These are phyloP conservation scores for Prorocentrum cordatum DNA, from an alignment of 169 alveolate species.

Conservation along the genomic window DNA sequence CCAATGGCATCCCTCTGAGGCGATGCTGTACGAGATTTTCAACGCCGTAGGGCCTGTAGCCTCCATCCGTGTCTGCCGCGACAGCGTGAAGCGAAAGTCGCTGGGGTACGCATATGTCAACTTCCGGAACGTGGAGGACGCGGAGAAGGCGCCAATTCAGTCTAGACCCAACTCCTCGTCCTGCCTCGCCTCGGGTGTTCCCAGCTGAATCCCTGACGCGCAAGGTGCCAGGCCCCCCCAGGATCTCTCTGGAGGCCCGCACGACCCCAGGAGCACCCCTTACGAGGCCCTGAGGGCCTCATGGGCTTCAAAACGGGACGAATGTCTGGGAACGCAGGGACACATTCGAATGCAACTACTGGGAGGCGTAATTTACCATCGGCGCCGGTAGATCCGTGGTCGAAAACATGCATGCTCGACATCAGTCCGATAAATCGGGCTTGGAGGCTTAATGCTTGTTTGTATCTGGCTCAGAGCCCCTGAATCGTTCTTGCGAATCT, in stretches of 20 bases:
- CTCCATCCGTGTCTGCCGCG: constrained; percentile 88
- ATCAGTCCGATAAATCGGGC: too few species aligned
- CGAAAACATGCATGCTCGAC: too few species aligned
- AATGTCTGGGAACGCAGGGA: not conserved
- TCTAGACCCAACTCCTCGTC: too few species aligned
- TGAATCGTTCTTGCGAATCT: too few species aligned
- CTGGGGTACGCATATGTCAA: constrained; percentile 88
- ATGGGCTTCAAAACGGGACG: too few species aligned
- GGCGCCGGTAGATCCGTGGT: too few species aligned
- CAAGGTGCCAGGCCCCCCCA: too few species aligned
- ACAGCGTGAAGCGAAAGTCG: constrained; percentile 80
- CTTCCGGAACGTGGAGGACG: constrained; percentile 75
- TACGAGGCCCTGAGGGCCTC: too few species aligned
- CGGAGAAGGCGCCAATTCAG: not conserved
- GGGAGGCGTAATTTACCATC: not conserved
- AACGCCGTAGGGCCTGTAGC: constrained; percentile 89
- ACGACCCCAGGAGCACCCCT: too few species aligned
- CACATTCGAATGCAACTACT: not conserved
- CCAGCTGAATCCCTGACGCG: too few species aligned
- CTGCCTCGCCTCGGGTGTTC: too few species aligned
- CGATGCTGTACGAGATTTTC: constrained; percentile 81
- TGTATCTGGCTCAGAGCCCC: constrained; percentile 78
- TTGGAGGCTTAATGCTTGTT: not conserved
- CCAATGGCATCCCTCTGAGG: not conserved
- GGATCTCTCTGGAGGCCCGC: too few species aligned